Conservation (phyloP, 495 filamentous ascomycete species). For the Podospora sp. region DNA sequence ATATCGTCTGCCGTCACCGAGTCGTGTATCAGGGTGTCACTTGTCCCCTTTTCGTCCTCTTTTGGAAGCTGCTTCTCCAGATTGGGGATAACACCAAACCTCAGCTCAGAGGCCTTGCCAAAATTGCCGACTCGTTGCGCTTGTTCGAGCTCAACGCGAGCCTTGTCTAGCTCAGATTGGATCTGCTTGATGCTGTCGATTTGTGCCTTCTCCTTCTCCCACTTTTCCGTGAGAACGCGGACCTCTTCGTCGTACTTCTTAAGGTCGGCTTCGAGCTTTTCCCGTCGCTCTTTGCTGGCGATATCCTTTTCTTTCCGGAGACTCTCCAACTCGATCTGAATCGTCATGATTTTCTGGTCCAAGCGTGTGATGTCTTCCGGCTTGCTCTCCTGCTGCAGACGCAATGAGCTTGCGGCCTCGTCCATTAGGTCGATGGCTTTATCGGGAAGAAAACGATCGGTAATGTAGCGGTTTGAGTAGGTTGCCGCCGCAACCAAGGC, state of each 20-base stretch:
- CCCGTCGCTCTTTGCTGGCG: constrained; percentile 81
- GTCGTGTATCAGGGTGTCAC: constrained; percentile 78
- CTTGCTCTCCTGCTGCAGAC: constrained; percentile 95
- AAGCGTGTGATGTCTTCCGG: constrained; percentile 89
- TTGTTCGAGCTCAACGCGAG: constrained; percentile 79
- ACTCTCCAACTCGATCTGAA: constrained; percentile 96
- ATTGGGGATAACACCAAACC: constrained; percentile 81
- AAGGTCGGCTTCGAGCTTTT: constrained; percentile 75
- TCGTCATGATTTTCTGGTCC: constrained; percentile 93
- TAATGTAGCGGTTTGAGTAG: constrained; percentile 94
- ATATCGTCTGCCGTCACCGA: constrained; percentile 94
- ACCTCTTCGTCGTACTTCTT: constrained; percentile 74
- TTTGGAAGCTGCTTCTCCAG: constrained; percentile 79
- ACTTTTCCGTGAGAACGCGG: constrained; percentile 67
- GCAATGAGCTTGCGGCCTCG: constrained; percentile 86
- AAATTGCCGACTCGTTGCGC: constrained; percentile 93
- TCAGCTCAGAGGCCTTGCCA: constrained; percentile 79
- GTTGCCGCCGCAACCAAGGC: constrained; percentile 90
- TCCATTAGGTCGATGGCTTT: constrained; percentile 98
- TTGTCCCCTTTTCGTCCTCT: constrained; percentile 59
- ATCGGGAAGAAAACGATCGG: constrained; percentile 91
- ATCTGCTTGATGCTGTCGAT: constrained; percentile 83
- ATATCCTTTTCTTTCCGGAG: constrained; percentile 92
- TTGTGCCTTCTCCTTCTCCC: constrained; percentile 87
- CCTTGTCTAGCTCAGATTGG: constrained; percentile 82